Conservation (phyloP, 495 filamentous ascomycete species). For the Aspergillus coremiiformis region DNA sequence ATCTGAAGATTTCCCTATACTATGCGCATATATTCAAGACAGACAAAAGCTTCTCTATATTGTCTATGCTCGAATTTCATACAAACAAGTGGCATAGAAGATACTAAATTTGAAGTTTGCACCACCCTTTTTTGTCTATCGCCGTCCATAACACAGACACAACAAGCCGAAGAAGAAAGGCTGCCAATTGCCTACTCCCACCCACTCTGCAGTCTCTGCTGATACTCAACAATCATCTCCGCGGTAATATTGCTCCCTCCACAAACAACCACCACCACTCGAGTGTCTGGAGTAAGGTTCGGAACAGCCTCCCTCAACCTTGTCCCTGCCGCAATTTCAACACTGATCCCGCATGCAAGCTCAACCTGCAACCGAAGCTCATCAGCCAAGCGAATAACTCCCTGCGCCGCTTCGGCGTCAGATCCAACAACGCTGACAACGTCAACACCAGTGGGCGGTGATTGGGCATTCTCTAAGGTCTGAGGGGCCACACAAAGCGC, state of each 20-base stretch:
- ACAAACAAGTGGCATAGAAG: too few species aligned
- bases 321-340: constrained; percentile 39
- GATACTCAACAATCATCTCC: constrained; percentile 58
- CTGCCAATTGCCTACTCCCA: constrained; percentile 16
- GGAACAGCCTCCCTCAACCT: constrained; percentile 51
- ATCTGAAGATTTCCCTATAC: too few species aligned
- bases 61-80: too few species aligned
- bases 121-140: too few species aligned
- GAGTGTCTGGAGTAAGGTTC: constrained; percentile 46
- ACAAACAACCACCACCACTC: constrained; percentile 78
- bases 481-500: constrained; percentile 59
- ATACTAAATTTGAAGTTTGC: too few species aligned
- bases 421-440: constrained; percentile 60
- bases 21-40: too few species aligned
- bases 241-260: constrained; percentile 67
- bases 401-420: constrained; percentile 73
- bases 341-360: constrained; percentile 70
- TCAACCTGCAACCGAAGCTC: constrained; percentile 73
- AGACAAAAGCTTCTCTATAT: too few species aligned
- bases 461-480: constrained; percentile 53
- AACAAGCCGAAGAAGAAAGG: too few species aligned
- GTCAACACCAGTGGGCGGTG: constrained; percentile 28
- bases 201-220: constrained; percentile 30
- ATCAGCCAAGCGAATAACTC: constrained; percentile 63
- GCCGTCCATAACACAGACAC: too few species aligned